Evolutionary conservation across 495 filamentous ascomycete genomes (phyloP), one percentile per base, ranked within the genome.

Genomic region (Amorphotheca resinae): DNA sequence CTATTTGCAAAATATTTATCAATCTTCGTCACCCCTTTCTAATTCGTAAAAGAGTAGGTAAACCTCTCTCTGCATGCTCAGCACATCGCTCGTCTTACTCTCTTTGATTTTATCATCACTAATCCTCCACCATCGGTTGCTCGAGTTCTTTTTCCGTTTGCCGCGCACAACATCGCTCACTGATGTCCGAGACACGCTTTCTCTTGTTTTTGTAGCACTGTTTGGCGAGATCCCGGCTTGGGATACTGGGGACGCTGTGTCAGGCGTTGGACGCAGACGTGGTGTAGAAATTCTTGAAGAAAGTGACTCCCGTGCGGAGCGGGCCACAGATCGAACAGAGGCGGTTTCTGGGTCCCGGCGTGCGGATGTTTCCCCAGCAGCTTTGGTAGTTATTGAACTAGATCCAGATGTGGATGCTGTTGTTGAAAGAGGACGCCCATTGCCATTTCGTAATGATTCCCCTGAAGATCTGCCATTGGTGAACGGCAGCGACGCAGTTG

Each of bases 71-170:
- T 95, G 87, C 89, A 95, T 95, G 8, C 73, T 73, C 41, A 99
- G 56, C 16, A 99, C 86, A 40, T 99, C 89, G 38, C 73, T 76
- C 2, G 87, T 96, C 61, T 82, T 91, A 44, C 84, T 80, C 55
- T 95, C 89, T 55, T 89, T 93, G 44, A 96, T 73, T 56, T 95
- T 95, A 26, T 96, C 91, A 56, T 99, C 91, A 30, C 88, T 95
- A 36, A 99, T 95, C 11, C 91, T 75, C 91, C 91, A 99, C 91
- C 91, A 99, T 15, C 84, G 73, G 52, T 83, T 73, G 42, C 65
- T 74, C n/a, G 66, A 74, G 52, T 79, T 79, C 46, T 67, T 72
- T 25, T 54, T 57, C 44, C 34, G 40, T 17, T 23, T 35, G 16
- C 21, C 40, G n/a, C 39, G 40, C 3, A 34, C 42, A 7, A 36